A percentile compares a stretch with the other conserved stretches of the same genome.
phyloP scores from a whole-genome alignment of 2,329 filamentous ascomycete genomes.

The Ceratocystis eucalypticola region DNA sequence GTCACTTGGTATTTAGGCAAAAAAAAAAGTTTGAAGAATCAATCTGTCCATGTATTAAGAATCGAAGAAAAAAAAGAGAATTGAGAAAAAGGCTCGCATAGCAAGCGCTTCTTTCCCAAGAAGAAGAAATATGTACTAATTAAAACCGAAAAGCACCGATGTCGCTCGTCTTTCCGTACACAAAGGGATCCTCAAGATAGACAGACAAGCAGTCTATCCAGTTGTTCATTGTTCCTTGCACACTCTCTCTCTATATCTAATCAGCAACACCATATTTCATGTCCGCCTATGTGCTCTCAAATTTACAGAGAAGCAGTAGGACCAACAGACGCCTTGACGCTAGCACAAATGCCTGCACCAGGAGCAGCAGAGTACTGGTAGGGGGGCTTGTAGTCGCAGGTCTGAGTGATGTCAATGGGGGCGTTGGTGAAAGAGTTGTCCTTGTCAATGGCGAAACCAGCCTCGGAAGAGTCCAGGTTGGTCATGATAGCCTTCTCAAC shows the following conservation, averaged over 20 bases:
- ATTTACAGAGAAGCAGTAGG: slow-evolving; percentile 17
- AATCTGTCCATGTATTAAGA: slow-evolving; percentile 5
- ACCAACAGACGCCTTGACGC: slow-evolving; percentile 21
- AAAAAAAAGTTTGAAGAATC: neutral
- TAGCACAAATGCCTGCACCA: slow-evolving; percentile 21
- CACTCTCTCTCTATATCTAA: neutral
- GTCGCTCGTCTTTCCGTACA: neutral
- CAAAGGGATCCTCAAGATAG: neutral
- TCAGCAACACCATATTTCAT: neutral
- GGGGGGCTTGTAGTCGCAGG: slow-evolving; percentile 24
- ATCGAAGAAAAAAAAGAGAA: neutral
- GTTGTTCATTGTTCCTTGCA: neutral
- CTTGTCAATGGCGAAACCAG: slow-evolving; percentile 31
- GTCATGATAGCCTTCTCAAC: slow-evolving; percentile 31
- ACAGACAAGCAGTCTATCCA: neutral
- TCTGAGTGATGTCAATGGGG: slow-evolving; percentile 27
- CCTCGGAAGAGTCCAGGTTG: slow-evolving; percentile 32
- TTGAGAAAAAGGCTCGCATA: neutral
- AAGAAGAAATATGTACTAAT: neutral
- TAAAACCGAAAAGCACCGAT: neutral
- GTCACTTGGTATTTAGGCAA: neutral
- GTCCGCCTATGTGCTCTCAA: neutral
- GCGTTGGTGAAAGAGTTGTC: slow-evolving; percentile 34
- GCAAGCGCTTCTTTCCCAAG: neutral
- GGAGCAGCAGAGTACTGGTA: slow-evolving; percentile 26